Percentiles rank a stretch among this genome's conserved stretches.
Evolutionary conservation across 1,284 basidiomycete species (phyloP).

Genomic region (Volvariella surrecta): DNA sequence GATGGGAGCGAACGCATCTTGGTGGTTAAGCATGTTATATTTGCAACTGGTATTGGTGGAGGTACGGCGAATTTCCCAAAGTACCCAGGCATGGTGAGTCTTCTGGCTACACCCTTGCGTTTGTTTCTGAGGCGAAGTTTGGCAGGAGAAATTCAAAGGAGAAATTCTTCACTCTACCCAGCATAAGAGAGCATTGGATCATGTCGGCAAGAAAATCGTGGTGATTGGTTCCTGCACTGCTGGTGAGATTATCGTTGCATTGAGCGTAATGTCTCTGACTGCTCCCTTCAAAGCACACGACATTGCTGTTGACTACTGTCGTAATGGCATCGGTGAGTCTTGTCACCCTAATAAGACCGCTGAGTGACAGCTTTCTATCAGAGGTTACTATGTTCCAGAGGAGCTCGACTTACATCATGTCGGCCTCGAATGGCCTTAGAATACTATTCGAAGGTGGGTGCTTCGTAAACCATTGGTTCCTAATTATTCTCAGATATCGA

Average conservation of each 20-base stretch:
- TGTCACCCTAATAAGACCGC: neutral
- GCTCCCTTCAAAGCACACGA: constrained; percentile 18
- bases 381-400: constrained; percentile 35
- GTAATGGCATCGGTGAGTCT: constrained; percentile 16
- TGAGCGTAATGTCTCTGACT: constrained; percentile 9
- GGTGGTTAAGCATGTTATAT: constrained; percentile 46
- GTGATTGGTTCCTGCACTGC: constrained; percentile 58
- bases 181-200: constrained; percentile 40
- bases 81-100: constrained; percentile 28
- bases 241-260: constrained; percentile 25
- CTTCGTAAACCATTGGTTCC: neutral
- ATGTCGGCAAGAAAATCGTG: constrained; percentile 50
- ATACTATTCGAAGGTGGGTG: constrained; percentile 16
- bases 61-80: constrained; percentile 33
- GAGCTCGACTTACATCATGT: constrained; percentile 31
- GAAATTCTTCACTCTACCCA: constrained; percentile 45
- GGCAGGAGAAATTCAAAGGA: constrained; percentile 45
- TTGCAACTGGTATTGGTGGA: constrained; percentile 53
- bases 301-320: constrained; percentile 21
- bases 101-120: constrained; percentile 13
- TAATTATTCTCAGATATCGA: neutral
- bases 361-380: constrained; percentile 8
- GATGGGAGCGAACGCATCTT: constrained; percentile 40
- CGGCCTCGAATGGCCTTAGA: constrained; percentile 19
- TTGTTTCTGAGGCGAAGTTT: neutral